These are phyloP conservation scores for Trypanosoma conorhini DNA, from an alignment of 208 protist species.

Conservation along the genomic window DNA sequence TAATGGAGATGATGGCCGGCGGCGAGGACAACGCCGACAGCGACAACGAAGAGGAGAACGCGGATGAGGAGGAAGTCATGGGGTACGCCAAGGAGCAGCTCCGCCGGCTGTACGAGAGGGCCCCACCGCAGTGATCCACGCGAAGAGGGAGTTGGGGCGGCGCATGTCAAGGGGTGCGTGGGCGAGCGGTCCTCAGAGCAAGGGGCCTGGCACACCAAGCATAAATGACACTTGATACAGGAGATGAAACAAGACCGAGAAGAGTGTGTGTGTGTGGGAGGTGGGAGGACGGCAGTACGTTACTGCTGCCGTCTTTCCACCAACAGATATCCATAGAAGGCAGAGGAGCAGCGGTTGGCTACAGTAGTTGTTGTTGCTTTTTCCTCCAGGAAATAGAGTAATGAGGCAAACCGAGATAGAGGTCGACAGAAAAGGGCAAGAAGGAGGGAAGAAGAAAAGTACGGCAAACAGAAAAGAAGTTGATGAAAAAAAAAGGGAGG, in stretches of 20 bases:
- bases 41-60: conserved; percentile 11
- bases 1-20: conserved; percentile 37
- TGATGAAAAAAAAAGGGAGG: background rate
- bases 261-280: no score
- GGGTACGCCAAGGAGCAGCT: conserved; percentile 63
- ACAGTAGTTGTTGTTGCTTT: background rate
- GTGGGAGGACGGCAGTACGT: background rate
- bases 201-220: background rate
- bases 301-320: background rate
- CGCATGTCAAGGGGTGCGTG: background rate
- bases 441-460: background rate
- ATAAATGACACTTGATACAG: background rate
- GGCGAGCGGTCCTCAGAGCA: background rate
- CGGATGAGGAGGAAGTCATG: conserved; percentile 24
- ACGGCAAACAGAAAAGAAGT: background rate
- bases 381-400: background rate
- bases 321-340: conserved; percentile 19
- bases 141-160: background rate
- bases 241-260: background rate
- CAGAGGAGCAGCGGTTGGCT: background rate
- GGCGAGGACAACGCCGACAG: background rate
- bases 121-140: conserved; percentile 26
- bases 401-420: no score
- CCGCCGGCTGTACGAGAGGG: conserved; percentile 36
- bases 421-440: background rate